These are phyloP conservation scores for Colletotrichum lupini DNA, from an alignment of 2,329 filamentous ascomycete genomes.

Conservation along the genomic window DNA sequence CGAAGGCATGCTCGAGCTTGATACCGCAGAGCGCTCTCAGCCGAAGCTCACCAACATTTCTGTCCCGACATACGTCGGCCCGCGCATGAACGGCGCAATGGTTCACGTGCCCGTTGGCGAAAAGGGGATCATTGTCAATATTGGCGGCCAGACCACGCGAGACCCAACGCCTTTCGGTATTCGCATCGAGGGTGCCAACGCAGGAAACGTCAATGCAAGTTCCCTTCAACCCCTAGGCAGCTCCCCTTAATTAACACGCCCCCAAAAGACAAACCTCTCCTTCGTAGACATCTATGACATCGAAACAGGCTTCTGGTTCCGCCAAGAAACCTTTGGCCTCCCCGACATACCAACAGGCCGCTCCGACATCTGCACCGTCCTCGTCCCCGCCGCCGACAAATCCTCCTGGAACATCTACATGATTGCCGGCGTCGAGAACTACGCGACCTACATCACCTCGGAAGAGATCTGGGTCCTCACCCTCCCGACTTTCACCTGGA, in stretches of 20 bases:
- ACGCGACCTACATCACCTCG: slow-evolving; percentile 27
- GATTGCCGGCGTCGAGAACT: slow-evolving; percentile 37
- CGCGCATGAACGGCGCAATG: slow-evolving; percentile 39
- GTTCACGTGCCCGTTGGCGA: slow-evolving; percentile 38
- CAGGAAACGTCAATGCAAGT: slow-evolving; percentile 14
- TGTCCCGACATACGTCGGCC: slow-evolving; percentile 35
- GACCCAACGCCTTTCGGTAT: slow-evolving; percentile 29
- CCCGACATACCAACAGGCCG: slow-evolving; percentile 33
- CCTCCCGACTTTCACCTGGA: slow-evolving; percentile 37
- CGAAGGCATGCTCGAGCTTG: slow-evolving; percentile 36
- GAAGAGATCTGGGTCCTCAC: slow-evolving; percentile 31
- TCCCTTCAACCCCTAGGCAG: background rate
- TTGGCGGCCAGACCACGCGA: slow-evolving; percentile 35
- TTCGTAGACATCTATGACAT: slow-evolving; percentile 39
- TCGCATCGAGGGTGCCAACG: background rate
- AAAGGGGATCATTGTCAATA: slow-evolving; percentile 33
- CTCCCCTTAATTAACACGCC: background rate
- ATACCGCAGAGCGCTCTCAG: slow-evolving; percentile 14
- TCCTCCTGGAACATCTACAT: slow-evolving; percentile 39
- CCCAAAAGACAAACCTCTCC: slow-evolving; percentile 31
- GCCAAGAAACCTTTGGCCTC: slow-evolving; percentile 37
- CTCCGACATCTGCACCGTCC: slow-evolving; percentile 37
- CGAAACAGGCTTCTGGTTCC: slow-evolving; percentile 38
- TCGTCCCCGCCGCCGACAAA: slow-evolving; percentile 34
- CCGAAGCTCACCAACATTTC: slow-evolving; percentile 39